Conservation (phyloP, 495 filamentous ascomycete species). For the Penicillium tannophilum region DNA sequence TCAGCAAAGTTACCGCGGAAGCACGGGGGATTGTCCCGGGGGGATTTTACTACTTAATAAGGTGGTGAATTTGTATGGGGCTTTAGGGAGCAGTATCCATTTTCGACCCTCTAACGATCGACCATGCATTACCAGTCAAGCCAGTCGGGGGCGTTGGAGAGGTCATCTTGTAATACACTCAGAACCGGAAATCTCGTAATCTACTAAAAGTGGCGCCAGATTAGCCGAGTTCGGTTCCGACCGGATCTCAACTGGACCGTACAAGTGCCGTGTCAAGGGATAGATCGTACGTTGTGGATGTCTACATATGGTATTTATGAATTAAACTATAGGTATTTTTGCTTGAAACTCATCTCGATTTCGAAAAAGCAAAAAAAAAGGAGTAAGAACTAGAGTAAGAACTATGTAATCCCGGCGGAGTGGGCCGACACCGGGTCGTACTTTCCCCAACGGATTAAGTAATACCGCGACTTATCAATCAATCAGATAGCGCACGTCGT, state of each 20-base stretch:
- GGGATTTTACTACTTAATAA: slow-evolving; percentile 15
- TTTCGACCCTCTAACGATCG: slow-evolving; percentile 22
- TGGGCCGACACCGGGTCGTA: slow-evolving; percentile 11
- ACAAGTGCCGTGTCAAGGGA: neutral
- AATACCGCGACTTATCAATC: slow-evolving; percentile 22
- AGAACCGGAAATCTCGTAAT: neutral
- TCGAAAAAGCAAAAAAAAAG: neutral
- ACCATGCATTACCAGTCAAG: slow-evolving; percentile 21
- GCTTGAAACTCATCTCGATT: neutral
- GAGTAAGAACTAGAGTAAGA: neutral
- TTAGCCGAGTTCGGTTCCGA: slow-evolving; percentile 4
- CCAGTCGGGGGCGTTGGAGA: slow-evolving; percentile 12
- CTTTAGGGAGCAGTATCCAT: slow-evolving; percentile 19
- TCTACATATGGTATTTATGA: too few relatives aligned
- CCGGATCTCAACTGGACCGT: slow-evolving; percentile 9
- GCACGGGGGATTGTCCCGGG: neutral
- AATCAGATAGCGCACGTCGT: slow-evolving; percentile 18
- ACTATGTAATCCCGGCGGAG: neutral
- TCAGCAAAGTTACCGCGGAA: neutral
- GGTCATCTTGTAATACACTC: slow-evolving; percentile 3
- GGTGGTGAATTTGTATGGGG: slow-evolving; percentile 8
- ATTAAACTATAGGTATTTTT: neutral
- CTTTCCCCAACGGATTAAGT: slow-evolving; percentile 5
- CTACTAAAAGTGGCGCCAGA: neutral
- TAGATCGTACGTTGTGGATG: neutral